These are phyloP conservation scores for Dichotomocladium elegans DNA, from an alignment of 371 early-diverging fungal genomes.

Conservation along the genomic window DNA sequence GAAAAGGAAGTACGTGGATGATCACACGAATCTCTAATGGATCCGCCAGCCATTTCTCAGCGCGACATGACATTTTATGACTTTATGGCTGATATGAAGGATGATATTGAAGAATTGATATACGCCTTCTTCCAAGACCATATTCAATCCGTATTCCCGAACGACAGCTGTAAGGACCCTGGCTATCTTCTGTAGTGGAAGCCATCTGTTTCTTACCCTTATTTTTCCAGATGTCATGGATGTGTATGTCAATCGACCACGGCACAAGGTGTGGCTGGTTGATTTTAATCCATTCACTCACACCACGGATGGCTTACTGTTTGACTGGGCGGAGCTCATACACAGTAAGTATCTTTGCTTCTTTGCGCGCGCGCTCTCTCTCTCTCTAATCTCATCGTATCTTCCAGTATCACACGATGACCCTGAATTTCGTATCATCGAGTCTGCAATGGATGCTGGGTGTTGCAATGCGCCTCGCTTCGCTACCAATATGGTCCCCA, in stretches of 20 bases:
- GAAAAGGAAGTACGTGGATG: neutral
- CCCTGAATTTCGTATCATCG: slow-evolving; percentile 45
- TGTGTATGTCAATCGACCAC: slow-evolving; percentile 68
- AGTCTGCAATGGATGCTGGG: slow-evolving; percentile 49
- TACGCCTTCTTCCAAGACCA: slow-evolving; percentile 60
- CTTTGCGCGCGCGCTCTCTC: neutral
- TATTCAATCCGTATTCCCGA: slow-evolving; percentile 58
- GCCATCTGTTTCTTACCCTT: neutral
- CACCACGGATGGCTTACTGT: slow-evolving; percentile 78
- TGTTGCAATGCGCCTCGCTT: slow-evolving; percentile 49
- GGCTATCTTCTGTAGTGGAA: neutral
- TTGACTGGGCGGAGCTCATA: slow-evolving; percentile 75
- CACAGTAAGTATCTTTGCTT: slow-evolving; percentile 24
- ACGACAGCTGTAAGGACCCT: slow-evolving; percentile 33
- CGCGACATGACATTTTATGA: slow-evolving; percentile 73
- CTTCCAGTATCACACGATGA: neutral
- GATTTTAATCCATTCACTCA: slow-evolving; percentile 87
- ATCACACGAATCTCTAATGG: neutral
- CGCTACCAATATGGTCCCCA: slow-evolving; percentile 67
- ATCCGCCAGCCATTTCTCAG: slow-evolving; percentile 54
- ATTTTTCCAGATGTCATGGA: slow-evolving; percentile 74
- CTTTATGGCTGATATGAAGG: slow-evolving; percentile 59
- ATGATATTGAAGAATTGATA: slow-evolving; percentile 57
- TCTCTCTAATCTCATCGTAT: neutral
- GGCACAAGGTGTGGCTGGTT: slow-evolving; percentile 64